A percentile compares a stretch with the other conserved stretches of the same genome.
Evolutionary conservation across 2,329 filamentous ascomycete genomes (phyloP).

Genomic region (Aureobasidium sp.): DNA sequence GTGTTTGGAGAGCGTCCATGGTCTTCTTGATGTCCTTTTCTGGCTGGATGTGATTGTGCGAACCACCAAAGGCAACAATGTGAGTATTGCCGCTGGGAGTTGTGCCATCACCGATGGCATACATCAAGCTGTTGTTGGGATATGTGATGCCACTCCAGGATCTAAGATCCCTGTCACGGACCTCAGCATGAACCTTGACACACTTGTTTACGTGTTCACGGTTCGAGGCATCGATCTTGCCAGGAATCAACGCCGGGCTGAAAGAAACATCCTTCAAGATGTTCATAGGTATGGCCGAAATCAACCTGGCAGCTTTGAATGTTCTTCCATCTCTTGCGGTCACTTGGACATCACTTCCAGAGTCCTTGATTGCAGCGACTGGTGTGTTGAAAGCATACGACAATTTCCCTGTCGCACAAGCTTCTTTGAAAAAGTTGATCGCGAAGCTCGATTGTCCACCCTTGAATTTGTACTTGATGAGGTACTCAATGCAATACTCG

Average conservation of each 20-base stretch:
- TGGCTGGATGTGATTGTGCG: slow-evolving; percentile 1
- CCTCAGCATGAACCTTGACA: slow-evolving; percentile 25
- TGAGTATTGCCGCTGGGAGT: slow-evolving; percentile 4
- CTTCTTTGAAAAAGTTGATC: slow-evolving; percentile 15
- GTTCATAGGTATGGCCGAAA: slow-evolving; percentile 22
- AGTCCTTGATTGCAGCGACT: slow-evolving; percentile 15
- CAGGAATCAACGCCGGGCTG: slow-evolving; percentile 22
- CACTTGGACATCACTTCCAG: neutral
- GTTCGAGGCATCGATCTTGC: slow-evolving; percentile 23
- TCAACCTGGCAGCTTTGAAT: slow-evolving; percentile 17
- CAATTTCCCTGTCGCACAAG: neutral
- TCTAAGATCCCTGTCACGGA: slow-evolving; percentile 11
- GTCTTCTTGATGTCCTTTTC: slow-evolving; percentile 11
- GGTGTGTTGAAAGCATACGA: slow-evolving; percentile 1
- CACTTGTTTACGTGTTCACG: slow-evolving; percentile 26
- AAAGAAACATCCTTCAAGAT: slow-evolving; percentile 23
- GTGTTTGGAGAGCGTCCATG: neutral
- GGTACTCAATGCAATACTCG: slow-evolving; percentile 21
- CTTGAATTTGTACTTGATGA: slow-evolving; percentile 24
- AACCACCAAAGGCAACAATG: slow-evolving; percentile 9
- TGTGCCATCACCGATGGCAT: slow-evolving; percentile 8
- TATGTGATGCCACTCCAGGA: slow-evolving; percentile 12
- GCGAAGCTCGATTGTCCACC: slow-evolving; percentile 19
- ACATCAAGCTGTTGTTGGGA: neutral
- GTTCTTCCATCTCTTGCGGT: neutral